Evolutionary conservation across 164 flowering plant genomes (phyloP).

Genomic region (Aristolochia fimbriata): DNA sequence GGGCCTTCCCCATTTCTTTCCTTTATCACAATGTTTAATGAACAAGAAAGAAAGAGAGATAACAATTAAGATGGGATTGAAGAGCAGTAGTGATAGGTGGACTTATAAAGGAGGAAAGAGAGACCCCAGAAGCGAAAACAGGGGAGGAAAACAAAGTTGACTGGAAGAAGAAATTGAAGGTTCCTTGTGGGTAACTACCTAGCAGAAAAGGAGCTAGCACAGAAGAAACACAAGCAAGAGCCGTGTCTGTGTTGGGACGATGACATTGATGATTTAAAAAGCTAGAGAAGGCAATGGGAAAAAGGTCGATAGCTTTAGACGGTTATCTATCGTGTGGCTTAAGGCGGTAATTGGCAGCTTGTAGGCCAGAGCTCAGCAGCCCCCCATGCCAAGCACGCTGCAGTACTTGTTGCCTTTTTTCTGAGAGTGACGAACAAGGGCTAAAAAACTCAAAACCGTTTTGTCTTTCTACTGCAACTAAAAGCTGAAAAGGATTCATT

Average conservation of each 20-base stretch:
- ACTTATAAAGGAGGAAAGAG: not conserved
- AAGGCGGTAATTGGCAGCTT: not conserved
- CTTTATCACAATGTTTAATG: not conserved
- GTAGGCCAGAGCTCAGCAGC: not conserved
- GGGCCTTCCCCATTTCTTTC: conserved; percentile 15
- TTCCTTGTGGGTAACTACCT: not conserved
- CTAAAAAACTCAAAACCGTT: no score
- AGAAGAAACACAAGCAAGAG: no score
- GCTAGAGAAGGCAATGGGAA: not conserved
- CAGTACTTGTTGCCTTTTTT: no score
- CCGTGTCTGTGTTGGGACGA: no score
- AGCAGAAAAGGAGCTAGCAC: no score
- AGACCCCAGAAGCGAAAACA: no score
- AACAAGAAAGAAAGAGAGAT: not conserved
- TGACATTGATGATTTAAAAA: no score
- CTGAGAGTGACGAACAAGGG: no score
- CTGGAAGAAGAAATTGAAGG: not conserved
- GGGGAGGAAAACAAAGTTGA: not conserved
- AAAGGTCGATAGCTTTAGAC: not conserved
- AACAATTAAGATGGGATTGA: no score
- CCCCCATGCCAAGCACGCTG: conserved; percentile 3
- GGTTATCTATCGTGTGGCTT: conserved; percentile 4
- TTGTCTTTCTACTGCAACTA: no score
- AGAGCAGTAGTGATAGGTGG: not conserved
- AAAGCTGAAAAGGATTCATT: no score